Evolutionary conservation across 208 protist species (phyloP), one percentile per base, ranked within the genome.

Genomic region (Leishmania gerbilli): DNA sequence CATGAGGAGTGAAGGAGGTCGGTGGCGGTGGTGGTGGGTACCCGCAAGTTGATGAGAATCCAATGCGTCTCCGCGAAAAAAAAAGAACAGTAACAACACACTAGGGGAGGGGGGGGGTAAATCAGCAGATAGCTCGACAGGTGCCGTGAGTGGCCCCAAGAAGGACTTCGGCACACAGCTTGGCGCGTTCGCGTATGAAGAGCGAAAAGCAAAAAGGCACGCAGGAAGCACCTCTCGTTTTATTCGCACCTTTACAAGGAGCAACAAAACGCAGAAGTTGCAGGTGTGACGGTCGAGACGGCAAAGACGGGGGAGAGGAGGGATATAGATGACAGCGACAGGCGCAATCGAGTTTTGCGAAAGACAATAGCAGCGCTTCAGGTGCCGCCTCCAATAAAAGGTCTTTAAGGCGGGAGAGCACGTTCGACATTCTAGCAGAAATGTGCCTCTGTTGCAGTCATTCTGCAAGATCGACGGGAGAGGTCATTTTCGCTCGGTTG

Each of bases 1-100:
- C 82, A 86, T 86, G 19, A 58, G 19, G 31, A 74, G 27, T 58
- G 19, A 51, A 62, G 4, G 42, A 37, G n/a, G 31, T 42, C 31
- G 40, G 27, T 51, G 40, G 69, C 40, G 47, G 13, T 47, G 51
- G n/a, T 76, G 40, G 71, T 75, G 71, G 31, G 42, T 27, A 21
- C 45, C 34, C 6, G 34, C 31, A 62, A 51, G 53, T 31, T 34
- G 17, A 76, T 37, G 6, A 15, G n/a, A 34, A 51, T 34, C 1
- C 45, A 56, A 56, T 40, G 71, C 24, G 71, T 31, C 19, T 21
- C 40, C 21, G 19, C 45, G 3, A 47, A 37, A 34, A 31, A 34
- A 31, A 24, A 45, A 68, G 6, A 17, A 45, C 19, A 19, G 24
- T 7, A 1, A 6, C 9, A 21, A 55, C 21, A 5, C 51, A 2